These are phyloP conservation scores for Flaveria ramosissima DNA, from an alignment of 129 eudicot genomes.

Conservation along the genomic window DNA sequence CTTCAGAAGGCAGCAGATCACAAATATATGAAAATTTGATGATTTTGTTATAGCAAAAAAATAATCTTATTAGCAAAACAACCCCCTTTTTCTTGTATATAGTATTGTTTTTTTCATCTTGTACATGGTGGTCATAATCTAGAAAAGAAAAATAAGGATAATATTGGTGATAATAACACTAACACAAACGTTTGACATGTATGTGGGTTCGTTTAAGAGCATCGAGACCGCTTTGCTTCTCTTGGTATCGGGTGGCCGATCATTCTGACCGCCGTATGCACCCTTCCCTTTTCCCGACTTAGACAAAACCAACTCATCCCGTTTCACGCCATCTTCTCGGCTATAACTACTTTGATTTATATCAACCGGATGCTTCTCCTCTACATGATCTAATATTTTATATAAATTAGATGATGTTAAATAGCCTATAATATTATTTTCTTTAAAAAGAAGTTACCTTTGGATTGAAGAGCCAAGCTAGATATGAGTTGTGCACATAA, in stretches of 20 bases:
- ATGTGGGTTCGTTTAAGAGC: conserved; percentile 18
- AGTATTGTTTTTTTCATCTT: background rate
- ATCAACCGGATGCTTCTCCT: background rate
- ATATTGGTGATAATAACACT: conserved; percentile 12
- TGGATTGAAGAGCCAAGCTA: conserved; percentile 24
- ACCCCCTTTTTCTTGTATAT: background rate
- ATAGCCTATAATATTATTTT: background rate
- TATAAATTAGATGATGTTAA: background rate
- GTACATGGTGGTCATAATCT: background rate
- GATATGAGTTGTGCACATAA: conserved; percentile 30
- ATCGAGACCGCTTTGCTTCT: conserved; percentile 27
- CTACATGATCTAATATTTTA: background rate
- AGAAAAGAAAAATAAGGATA: background rate
- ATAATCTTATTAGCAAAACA: background rate
- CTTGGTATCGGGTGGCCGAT: conserved; percentile 11
- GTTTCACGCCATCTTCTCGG: conserved; percentile 8
- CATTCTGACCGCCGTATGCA: conserved; percentile 29
- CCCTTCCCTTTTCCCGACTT: conserved; percentile 32
- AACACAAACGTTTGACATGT: conserved; percentile 19
- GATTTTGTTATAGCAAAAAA: background rate
- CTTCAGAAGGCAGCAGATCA: background rate
- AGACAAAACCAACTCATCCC: conserved; percentile 17
- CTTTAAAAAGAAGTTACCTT: background rate
- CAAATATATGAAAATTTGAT: too few relatives aligned
- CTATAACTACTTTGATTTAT: background rate